Conservation (phyloP, 805 yeast species). For the Jamesozyma hellenica region DNA sequence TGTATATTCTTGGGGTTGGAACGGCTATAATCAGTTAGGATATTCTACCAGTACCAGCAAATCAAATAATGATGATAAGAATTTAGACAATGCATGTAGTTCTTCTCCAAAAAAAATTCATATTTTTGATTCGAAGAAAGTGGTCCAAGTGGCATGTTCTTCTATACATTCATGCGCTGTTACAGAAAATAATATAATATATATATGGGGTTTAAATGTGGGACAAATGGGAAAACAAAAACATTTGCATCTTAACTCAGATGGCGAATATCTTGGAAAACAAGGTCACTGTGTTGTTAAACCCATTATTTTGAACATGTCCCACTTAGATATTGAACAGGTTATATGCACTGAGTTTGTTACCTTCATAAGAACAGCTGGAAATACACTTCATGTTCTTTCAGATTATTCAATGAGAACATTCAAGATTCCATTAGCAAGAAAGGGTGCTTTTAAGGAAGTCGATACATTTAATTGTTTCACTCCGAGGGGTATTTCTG, state of each 20-base stretch:
- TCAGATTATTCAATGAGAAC: slow-evolving; percentile 48
- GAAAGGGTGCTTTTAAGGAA: slow-evolving; percentile 13
- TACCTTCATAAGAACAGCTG: slow-evolving; percentile 52
- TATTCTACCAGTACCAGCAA: slow-evolving; percentile 28
- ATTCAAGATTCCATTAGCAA: slow-evolving; percentile 34
- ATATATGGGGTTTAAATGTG: slow-evolving; percentile 67
- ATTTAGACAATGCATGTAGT: slow-evolving; percentile 16
- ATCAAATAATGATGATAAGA: slow-evolving; percentile 16
- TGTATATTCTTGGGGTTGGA: slow-evolving; percentile 76
- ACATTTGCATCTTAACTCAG: slow-evolving; percentile 32
- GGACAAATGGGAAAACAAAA: slow-evolving; percentile 63
- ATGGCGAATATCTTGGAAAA: slow-evolving; percentile 38
- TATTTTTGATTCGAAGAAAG: slow-evolving; percentile 11
- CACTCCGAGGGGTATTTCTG: slow-evolving; percentile 19
- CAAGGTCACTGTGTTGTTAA: slow-evolving; percentile 25
- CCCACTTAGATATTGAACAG: slow-evolving; percentile 34
- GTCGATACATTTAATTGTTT: slow-evolving; percentile 31
- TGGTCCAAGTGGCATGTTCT: slow-evolving; percentile 49
- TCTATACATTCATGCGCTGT: slow-evolving; percentile 56
- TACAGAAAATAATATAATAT: slow-evolving; percentile 39
- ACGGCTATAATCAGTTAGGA: slow-evolving; percentile 60
- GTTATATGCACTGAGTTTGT: slow-evolving; percentile 58
- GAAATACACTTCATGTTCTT: slow-evolving; percentile 54
- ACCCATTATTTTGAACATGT: slow-evolving; percentile 15
- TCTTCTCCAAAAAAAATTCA: slow-evolving; percentile 21